Percentiles rank a stretch among this genome's conserved stretches.
phyloP scores from a whole-genome alignment of 225 moss, liverwort and hornwort species.

The Polytrichum commune region DNA sequence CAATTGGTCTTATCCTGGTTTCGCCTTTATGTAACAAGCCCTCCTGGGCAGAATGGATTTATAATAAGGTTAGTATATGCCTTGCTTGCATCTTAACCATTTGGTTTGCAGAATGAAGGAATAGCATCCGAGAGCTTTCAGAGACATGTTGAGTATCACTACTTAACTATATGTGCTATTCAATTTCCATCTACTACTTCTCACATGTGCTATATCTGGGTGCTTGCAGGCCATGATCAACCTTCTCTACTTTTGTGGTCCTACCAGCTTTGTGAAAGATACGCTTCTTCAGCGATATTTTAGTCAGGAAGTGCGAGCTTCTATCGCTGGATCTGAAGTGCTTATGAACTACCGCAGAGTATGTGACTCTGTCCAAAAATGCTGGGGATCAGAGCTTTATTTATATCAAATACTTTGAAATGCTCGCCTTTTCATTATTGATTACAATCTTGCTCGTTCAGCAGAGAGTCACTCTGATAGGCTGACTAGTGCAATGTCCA shows the following conservation, averaged over 20 bases:
- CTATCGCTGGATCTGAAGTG: constrained; percentile 26
- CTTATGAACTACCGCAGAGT: constrained; percentile 63
- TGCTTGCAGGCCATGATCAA: constrained; percentile 43
- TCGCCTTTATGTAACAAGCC: constrained; percentile 50
- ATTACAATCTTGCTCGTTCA: too few species aligned
- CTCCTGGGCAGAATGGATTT: constrained; percentile 54
- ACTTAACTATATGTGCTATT: too few species aligned
- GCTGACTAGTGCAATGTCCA: too few species aligned
- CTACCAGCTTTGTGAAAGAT: constrained; percentile 47
- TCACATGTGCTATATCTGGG: neutral
- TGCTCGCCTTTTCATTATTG: too few species aligned
- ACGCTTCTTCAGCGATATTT: constrained; percentile 46
- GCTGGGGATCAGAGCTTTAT: too few species aligned
- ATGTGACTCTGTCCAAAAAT: neutral
- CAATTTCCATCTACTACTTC: neutral
- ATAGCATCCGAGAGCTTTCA: too few species aligned
- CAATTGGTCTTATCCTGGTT: constrained; percentile 44
- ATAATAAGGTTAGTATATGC: constrained; percentile 38
- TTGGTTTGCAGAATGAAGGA: too few species aligned
- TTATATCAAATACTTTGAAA: too few species aligned
- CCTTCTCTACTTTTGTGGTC: constrained; percentile 49
- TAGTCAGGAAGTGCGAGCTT: constrained; percentile 48
- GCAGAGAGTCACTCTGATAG: too few species aligned
- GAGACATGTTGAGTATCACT: too few species aligned
- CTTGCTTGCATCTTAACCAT: too few species aligned